Percentiles rank a stretch among this genome's conserved stretches.
These are phyloP conservation scores for Serendipita indica DNA, from an alignment of 768 basidiomycete genomes.

Conservation along the genomic window DNA sequence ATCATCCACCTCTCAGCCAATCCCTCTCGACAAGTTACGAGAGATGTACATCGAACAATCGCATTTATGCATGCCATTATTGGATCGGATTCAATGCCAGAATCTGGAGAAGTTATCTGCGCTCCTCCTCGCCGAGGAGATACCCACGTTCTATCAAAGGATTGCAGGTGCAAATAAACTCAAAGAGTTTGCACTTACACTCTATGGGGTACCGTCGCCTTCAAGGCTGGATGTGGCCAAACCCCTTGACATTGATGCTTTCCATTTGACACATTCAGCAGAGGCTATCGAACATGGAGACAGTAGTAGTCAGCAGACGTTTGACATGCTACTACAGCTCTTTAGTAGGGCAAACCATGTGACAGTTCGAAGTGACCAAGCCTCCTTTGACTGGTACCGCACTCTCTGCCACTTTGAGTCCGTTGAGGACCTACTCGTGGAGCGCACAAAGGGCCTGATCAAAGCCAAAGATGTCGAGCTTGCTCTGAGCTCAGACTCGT, in stretches of 20 bases:
- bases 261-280: not conserved
- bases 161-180: not conserved
- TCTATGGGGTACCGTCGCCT: not conserved
- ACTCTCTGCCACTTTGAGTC: not conserved
- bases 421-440: not conserved
- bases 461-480: not conserved
- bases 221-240: not conserved
- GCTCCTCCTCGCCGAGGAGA: not conserved
- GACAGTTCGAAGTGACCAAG: not conserved
- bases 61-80: not conserved
- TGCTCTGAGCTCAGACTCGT: not conserved
- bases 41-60: not conserved
- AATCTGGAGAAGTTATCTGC: not conserved
- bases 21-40: not conserved
- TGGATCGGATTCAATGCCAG: not conserved
- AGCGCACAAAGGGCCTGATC: not conserved
- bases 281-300: not conserved
- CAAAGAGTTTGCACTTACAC: not conserved
- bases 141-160: not conserved
- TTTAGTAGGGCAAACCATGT: not conserved
- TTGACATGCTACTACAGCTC: not conserved
- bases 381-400: not conserved
- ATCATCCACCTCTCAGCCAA: not conserved
- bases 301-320: not conserved
- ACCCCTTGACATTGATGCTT: not conserved